phyloP scores from a whole-genome alignment of 1,284 basidiomycete species.

The Ceratobasidium sp. region DNA sequence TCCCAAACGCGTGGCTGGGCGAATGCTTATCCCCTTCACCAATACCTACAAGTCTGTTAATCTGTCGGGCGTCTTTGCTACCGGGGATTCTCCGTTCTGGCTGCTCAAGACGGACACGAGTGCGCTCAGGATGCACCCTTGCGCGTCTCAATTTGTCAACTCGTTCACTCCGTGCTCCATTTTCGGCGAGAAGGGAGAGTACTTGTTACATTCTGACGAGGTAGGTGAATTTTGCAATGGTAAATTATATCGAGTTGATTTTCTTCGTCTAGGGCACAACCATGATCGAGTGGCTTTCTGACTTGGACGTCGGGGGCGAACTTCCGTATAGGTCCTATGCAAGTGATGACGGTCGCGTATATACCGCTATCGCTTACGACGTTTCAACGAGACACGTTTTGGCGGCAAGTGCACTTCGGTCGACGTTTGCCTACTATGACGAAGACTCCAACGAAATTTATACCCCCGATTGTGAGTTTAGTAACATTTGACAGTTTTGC shows the following conservation, averaged over 20 bases:
- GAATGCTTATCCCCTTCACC: slow-evolving; percentile 66
- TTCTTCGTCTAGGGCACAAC: slow-evolving; percentile 83
- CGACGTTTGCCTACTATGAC: slow-evolving; percentile 87
- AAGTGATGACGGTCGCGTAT: slow-evolving; percentile 74
- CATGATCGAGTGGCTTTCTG: slow-evolving; percentile 81
- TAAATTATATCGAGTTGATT: too few species aligned
- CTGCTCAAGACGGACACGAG: slow-evolving; percentile 76
- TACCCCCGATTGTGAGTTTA: slow-evolving; percentile 75
- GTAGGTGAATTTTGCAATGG: slow-evolving; percentile 51
- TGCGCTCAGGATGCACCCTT: slow-evolving; percentile 67
- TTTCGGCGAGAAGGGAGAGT: slow-evolving; percentile 80
- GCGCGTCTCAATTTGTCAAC: slow-evolving; percentile 72
- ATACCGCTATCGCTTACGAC: slow-evolving; percentile 86
- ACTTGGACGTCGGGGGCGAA: slow-evolving; percentile 70
- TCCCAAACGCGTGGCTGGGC: slow-evolving; percentile 43
- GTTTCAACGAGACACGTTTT: slow-evolving; percentile 81
- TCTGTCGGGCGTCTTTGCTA: slow-evolving; percentile 84
- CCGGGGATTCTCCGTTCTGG: slow-evolving; percentile 87
- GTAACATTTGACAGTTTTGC: slow-evolving; percentile 1
- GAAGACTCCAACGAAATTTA: slow-evolving; percentile 81
- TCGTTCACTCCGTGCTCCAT: slow-evolving; percentile 83
- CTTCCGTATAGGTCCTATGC: slow-evolving; percentile 67
- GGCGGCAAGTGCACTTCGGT: slow-evolving; percentile 76
- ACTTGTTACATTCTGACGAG: slow-evolving; percentile 84
- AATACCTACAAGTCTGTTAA: slow-evolving; percentile 61